phyloP scores from a whole-genome alignment of 2,329 filamentous ascomycete genomes.

The Chaetomium strumarium region DNA sequence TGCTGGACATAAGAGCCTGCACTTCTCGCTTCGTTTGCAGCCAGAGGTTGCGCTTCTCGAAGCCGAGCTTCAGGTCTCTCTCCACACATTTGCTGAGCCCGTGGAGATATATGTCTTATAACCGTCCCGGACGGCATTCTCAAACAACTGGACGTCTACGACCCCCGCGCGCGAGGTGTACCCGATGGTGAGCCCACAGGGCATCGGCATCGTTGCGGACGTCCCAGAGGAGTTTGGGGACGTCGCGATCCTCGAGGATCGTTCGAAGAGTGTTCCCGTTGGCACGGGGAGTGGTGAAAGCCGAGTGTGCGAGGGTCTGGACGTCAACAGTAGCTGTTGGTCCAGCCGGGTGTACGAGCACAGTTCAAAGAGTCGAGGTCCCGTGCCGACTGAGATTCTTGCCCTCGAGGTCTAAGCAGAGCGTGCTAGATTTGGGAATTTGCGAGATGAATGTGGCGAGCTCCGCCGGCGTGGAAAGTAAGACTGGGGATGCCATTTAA shows the following conservation, averaged over 20 bases:
- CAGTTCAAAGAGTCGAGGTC: constrained; percentile 18
- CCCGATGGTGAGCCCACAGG: constrained; percentile 21
- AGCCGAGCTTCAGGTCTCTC: constrained; percentile 4
- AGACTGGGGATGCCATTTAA: no score
- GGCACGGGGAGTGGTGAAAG: constrained; percentile 13
- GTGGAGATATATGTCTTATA: constrained; percentile 14
- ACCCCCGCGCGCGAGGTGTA: constrained; percentile 25
- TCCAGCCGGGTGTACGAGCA: constrained; percentile 15
- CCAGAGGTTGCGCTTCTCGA: background rate
- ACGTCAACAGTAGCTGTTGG: constrained; percentile 23
- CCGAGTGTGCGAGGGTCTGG: constrained; percentile 13
- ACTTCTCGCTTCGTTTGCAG: background rate
- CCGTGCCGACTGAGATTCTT: constrained; percentile 19
- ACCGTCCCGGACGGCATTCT: constrained; percentile 22
- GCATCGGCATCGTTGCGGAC: constrained; percentile 27
- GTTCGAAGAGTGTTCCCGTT: constrained; percentile 18
- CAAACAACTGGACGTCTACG: constrained; percentile 28
- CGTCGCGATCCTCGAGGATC: constrained; percentile 18
- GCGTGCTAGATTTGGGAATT: constrained; percentile 1
- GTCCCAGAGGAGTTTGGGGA: constrained; percentile 26
- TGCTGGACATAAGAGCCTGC: constrained; percentile 1
- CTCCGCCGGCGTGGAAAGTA: background rate
- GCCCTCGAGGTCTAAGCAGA: constrained; percentile 24
- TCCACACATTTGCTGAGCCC: constrained; percentile 16
- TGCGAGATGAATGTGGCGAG: constrained; percentile 13